Evolutionary conservation across 2,329 filamentous ascomycete species (phyloP).

Genomic region (Monosporascus ibericus): DNA sequence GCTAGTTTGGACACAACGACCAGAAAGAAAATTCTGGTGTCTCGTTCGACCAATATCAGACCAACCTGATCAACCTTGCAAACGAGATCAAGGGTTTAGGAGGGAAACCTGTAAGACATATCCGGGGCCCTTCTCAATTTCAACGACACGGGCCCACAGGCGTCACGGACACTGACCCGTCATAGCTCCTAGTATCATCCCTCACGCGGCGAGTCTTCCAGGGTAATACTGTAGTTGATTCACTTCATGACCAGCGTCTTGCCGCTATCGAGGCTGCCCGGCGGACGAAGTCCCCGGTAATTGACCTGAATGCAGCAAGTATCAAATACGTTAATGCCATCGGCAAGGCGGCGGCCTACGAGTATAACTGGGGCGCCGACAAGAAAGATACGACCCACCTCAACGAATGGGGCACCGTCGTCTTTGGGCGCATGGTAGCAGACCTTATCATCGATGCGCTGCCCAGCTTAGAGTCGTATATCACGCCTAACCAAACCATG

Average conservation of each 20-base stretch:
- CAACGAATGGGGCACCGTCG: slow-evolving; percentile 44
- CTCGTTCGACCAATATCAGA: slow-evolving; percentile 39
- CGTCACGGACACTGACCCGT: background rate
- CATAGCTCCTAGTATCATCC: slow-evolving; percentile 44
- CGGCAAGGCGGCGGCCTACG: slow-evolving; percentile 36
- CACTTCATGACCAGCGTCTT: slow-evolving; percentile 38
- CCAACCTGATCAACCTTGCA: slow-evolving; percentile 43
- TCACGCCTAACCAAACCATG: slow-evolving; percentile 24
- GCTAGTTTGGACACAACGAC: slow-evolving; percentile 58
- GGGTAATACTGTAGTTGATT: slow-evolving; percentile 35
- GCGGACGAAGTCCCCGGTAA: slow-evolving; percentile 27
- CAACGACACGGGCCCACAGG: no score
- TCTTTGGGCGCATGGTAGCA: slow-evolving; percentile 53
- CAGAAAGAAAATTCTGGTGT: slow-evolving; percentile 45
- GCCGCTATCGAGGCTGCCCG: slow-evolving; percentile 42
- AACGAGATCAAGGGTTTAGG: slow-evolving; percentile 36
- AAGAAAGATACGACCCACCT: slow-evolving; percentile 49
- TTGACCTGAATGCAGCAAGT: slow-evolving; percentile 47
- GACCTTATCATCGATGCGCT: slow-evolving; percentile 36
- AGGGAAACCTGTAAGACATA: slow-evolving; percentile 33
- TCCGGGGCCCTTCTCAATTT: background rate
- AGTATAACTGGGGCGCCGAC: slow-evolving; percentile 36
- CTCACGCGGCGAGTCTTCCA: slow-evolving; percentile 44
- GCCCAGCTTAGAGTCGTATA: slow-evolving; percentile 16
- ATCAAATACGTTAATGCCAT: slow-evolving; percentile 47